Evolutionary conservation across 2,329 filamentous ascomycete species (phyloP).

Genomic region (Colletotrichum cordylinicola): DNA sequence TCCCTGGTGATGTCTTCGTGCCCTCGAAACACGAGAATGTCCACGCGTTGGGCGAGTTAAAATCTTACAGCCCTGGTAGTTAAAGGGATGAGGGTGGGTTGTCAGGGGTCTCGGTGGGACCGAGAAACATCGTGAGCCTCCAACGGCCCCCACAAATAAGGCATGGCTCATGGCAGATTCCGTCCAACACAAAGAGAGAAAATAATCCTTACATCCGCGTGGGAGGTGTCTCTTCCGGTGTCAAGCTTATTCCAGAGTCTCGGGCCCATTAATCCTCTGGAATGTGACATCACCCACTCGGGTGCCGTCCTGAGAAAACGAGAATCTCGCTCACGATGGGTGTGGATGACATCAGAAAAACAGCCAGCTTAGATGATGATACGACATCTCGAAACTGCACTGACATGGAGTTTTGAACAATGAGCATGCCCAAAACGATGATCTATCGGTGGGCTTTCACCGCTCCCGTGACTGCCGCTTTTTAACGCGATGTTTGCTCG

Average conservation of each 20-base stretch:
- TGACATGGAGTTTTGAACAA: not conserved
- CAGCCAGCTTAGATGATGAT: not conserved
- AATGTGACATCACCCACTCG: not conserved
- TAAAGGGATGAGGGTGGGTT: not conserved
- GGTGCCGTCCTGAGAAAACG: not conserved
- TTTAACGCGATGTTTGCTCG: not conserved
- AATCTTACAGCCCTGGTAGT: not conserved
- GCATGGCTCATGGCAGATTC: not conserved
- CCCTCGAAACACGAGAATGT: not conserved
- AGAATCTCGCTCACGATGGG: not conserved
- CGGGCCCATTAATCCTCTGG: not conserved
- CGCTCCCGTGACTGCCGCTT: not conserved
- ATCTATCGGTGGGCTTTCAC: not conserved
- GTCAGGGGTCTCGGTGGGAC: not conserved
- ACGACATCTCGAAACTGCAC: not conserved
- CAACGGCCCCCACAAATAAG: not conserved
- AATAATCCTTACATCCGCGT: not conserved
- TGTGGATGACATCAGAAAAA: not conserved
- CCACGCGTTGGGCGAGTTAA: not conserved
- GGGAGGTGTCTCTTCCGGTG: not conserved
- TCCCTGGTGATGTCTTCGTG: not conserved
- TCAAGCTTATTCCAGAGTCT: not conserved
- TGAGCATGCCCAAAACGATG: not conserved
- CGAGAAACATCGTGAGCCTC: not conserved
- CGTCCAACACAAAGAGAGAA: not conserved